Evolutionary conservation across 441 rosid genomes (phyloP).

Genomic region (Jatropha multifida): DNA sequence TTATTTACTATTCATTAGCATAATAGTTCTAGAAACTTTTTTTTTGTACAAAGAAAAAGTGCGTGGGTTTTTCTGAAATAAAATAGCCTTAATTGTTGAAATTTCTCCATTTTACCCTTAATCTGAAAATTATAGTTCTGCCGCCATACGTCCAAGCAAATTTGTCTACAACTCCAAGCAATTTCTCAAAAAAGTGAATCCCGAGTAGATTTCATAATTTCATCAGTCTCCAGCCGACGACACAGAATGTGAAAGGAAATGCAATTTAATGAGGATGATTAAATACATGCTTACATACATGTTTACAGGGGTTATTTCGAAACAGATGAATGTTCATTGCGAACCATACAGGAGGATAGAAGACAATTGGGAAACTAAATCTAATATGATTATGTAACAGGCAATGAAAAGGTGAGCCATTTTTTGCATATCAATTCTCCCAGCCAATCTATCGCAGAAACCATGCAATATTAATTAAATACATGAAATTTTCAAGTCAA

Average conservation of each 20-base stretch:
- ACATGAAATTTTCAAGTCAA: conserved; percentile 22
- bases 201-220: too few relatives aligned
- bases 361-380: conserved; percentile 22
- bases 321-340: conserved; percentile 20
- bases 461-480: conserved; percentile 20
- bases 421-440: conserved; percentile 21
- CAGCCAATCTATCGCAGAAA: conserved; percentile 19
- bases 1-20: too few relatives aligned
- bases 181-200: too few relatives aligned
- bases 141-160: too few relatives aligned
- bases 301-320: conserved; percentile 21
- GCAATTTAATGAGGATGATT: background rate
- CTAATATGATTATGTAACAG: conserved; percentile 24
- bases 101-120: too few relatives aligned
- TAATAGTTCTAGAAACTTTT: too few relatives aligned
- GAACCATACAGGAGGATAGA: conserved; percentile 18
- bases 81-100: too few relatives aligned
- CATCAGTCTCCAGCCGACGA: background rate
- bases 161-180: too few relatives aligned
- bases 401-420: conserved; percentile 11
- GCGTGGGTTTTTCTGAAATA: too few relatives aligned
- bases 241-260: background rate
- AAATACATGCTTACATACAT: conserved; percentile 14
- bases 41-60: too few relatives aligned
- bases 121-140: too few relatives aligned